Conservation (phyloP, 257 asterid species). For the Fraxinus pennsylvanica region DNA sequence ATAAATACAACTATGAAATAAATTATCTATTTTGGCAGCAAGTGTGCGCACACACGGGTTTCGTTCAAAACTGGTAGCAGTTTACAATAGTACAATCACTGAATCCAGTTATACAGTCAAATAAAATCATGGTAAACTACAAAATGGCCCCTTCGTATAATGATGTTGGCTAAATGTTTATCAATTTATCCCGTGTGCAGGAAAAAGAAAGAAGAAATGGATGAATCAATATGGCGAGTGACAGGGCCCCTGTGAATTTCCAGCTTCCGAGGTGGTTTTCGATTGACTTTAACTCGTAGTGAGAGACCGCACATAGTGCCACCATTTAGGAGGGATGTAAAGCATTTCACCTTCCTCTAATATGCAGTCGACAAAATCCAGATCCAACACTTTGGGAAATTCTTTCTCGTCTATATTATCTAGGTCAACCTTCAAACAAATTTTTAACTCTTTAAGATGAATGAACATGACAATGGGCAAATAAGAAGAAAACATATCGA, state of each 20-base stretch:
- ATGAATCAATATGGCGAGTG: background rate
- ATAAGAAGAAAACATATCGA: background rate
- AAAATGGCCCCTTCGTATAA: constrained; percentile 9
- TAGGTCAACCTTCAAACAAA: constrained; percentile 79
- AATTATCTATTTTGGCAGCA: background rate
- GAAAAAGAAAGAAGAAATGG: background rate
- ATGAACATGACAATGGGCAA: background rate
- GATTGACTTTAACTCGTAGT: constrained; percentile 75
- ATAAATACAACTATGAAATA: background rate
- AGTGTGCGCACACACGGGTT: background rate
- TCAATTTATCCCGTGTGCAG: constrained; percentile 10
- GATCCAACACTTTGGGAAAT: constrained; percentile 59
- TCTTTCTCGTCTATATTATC: constrained; percentile 67
- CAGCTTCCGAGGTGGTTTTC: no score
- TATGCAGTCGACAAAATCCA: constrained; percentile 85
- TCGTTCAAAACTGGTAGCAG: background rate
- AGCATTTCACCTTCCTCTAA: constrained; percentile 98
- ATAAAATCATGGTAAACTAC: background rate
- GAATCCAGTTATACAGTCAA: background rate
- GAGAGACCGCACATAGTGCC: constrained; percentile 96
- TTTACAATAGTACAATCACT: background rate
- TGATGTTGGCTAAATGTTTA: constrained; percentile 7
- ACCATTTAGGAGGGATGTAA: constrained; percentile 98
- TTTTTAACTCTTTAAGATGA: background rate
- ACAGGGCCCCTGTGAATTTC: constrained; percentile 27